Evolutionary conservation across 805 yeast species (phyloP).

Genomic region (Starmera caribaea): DNA sequence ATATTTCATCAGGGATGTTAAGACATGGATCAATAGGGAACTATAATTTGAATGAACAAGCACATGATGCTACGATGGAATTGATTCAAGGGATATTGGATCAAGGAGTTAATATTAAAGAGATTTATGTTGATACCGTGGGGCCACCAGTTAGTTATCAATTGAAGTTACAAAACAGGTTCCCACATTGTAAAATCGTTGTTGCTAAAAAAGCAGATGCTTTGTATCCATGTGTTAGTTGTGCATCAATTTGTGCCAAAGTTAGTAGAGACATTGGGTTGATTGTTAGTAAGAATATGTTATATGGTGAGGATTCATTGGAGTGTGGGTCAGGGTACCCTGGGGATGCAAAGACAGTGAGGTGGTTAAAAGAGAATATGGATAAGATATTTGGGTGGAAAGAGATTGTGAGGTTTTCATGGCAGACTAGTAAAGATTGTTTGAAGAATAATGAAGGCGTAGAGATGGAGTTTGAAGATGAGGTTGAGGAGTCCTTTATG

Average conservation of each 20-base stretch:
- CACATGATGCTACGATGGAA: conserved; percentile 87
- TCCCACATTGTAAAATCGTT: conserved; percentile 63
- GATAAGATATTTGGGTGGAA: conserved; percentile 86
- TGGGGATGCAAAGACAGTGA: conserved; percentile 77
- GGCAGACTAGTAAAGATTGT: conserved; percentile 87
- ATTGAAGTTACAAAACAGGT: conserved; percentile 54
- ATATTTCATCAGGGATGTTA: conserved; percentile 85
- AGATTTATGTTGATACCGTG: conserved; percentile 88
- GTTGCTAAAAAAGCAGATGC: conserved; percentile 96
- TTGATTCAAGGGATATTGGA: conserved; percentile 58
- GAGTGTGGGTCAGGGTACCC: conserved; percentile 90
- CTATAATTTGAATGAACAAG: conserved; percentile 83
- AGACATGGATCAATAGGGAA: conserved; percentile 40
- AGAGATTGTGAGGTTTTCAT: conserved; percentile 66
- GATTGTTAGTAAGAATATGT: conserved; percentile 21
- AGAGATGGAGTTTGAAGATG: conserved; percentile 52
- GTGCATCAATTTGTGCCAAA: conserved; percentile 93
- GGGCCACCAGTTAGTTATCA: conserved; percentile 90
- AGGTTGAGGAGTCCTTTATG: conserved; percentile 11
- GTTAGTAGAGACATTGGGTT: conserved; percentile 80
- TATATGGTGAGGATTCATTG: conserved; percentile 13
- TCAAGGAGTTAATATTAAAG: conserved; percentile 52
- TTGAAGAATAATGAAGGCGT: conserved; percentile 43
- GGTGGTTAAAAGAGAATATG: conserved; percentile 57
- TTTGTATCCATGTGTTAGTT: conserved; percentile 81